Evolutionary conservation across 495 filamentous ascomycete genomes (phyloP), one percentile per base, ranked within the genome.

Genomic region (Tuber umbilicatum): DNA sequence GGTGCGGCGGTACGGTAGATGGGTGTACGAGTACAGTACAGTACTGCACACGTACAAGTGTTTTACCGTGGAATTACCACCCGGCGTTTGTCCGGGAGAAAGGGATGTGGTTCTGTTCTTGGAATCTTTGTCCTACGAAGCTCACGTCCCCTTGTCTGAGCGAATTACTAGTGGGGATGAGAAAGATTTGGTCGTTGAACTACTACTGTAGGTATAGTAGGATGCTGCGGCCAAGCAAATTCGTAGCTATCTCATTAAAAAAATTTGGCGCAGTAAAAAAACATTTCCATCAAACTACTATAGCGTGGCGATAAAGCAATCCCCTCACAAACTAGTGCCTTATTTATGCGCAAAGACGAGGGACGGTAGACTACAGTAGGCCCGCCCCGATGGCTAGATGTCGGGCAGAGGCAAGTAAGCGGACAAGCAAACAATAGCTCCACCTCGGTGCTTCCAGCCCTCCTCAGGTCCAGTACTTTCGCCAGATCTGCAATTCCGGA

Each of bases 391-490:
- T 16, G 14, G 55, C 55, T 64, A 19, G 14, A 64, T 31, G 31
- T 17, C 27, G 50, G 50, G 2, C 50, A 14, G 50, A 14, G n/a
- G 50, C 50, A 64, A 64, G 38, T 67, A 37, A 37, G 27, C 50
- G n/a, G 27, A 64, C 23, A 72, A 72, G 35, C 69, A 71, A 38
- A 41, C 41, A 37, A n/a, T 75, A 19, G 64, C 31, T 73, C 41
- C 40, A 70, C 45, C 6, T 9, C 14, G 39, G 40, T 38, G 16
- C 17, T 5, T 60, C 41, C 31, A 64, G n/a, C 10, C 69, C 43
- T 69, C 67, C 68, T 84, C 81, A 94, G 74, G 89, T 83, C 93
- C 93, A 97, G 77, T 91, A 91, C 78, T 86, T 87, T 10, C 84
- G 85, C 92, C 92, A 96, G 40, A 92, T 83, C 74, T 84, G 78